phyloP scores from a whole-genome alignment of 768 basidiomycete species.

The Suillus subluteus region DNA sequence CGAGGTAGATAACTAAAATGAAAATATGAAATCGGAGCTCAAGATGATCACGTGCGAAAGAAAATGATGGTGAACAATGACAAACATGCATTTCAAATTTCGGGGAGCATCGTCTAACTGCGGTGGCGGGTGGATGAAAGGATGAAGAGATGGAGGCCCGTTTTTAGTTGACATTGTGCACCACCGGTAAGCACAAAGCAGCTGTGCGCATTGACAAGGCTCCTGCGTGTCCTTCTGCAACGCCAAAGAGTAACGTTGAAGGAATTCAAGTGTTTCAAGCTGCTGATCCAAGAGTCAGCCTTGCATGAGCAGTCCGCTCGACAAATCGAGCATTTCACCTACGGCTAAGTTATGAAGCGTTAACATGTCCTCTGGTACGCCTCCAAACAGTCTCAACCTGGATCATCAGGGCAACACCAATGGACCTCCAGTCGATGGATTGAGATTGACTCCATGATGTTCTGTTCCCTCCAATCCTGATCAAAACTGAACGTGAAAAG shows the following conservation, averaged over 20 bases:
- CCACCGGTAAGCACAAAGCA: background rate
- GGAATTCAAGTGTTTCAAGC: background rate
- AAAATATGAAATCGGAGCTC: slow-evolving; percentile 4
- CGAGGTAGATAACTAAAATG: slow-evolving; percentile 3
- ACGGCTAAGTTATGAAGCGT: background rate
- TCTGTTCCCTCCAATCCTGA: background rate
- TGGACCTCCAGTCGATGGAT: background rate
- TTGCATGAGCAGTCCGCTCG: background rate
- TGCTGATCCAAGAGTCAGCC: background rate
- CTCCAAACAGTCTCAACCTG: background rate
- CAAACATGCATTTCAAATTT: background rate
- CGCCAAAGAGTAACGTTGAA: background rate
- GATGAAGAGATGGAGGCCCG: background rate
- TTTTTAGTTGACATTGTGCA: background rate
- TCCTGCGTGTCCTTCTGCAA: background rate
- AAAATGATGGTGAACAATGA: background rate
- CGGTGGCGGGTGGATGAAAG: background rate
- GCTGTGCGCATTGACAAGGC: background rate
- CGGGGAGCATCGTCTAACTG: background rate
- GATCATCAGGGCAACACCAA: background rate
- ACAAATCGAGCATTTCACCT: background rate
- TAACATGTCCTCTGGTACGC: background rate
- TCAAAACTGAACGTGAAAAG: background rate
- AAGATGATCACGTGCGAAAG: background rate
- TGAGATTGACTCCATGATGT: background rate